Conservation (phyloP, 257 asterid genomes). For the Capsicum pubescens region DNA sequence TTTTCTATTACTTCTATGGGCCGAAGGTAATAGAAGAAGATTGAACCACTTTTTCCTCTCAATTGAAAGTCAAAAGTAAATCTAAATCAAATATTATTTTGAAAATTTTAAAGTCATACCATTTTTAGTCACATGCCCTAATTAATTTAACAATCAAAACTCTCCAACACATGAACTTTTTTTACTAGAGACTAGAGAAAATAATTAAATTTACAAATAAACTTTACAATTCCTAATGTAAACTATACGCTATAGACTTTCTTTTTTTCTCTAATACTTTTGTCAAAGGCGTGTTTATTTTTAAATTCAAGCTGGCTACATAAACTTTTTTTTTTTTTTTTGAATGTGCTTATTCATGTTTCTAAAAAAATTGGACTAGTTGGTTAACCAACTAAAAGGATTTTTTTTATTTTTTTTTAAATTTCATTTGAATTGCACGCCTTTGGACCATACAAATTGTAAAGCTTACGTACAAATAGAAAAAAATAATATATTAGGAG, state of each 20-base stretch:
- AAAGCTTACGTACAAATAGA: too few relatives aligned
- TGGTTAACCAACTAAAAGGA: constrained; percentile 10
- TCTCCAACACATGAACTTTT: background rate
- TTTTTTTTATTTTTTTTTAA: too few relatives aligned
- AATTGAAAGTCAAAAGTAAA: background rate
- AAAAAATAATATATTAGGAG: background rate
- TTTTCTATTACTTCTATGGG: too few relatives aligned
- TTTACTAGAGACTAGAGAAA: background rate
- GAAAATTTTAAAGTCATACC: background rate
- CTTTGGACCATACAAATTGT: background rate
- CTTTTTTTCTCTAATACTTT: background rate
- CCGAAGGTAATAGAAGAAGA: background rate
- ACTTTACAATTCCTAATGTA: background rate
- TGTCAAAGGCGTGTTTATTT: constrained; percentile 21
- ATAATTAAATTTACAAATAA: background rate
- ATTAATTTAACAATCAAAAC: background rate
- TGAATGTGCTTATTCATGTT: background rate
- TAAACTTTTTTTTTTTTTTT: background rate
- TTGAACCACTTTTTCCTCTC: too few relatives aligned
- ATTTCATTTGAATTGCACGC: too few relatives aligned
- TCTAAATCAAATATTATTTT: background rate
- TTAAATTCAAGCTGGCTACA: background rate
- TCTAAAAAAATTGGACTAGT: background rate
- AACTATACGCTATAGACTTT: background rate
- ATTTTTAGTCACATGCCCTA: background rate